A percentile compares a stretch with the other conserved stretches of the same genome.
These are phyloP conservation scores for Tulasnella sp. DNA, from an alignment of 768 basidiomycete genomes.

Conservation along the genomic window DNA sequence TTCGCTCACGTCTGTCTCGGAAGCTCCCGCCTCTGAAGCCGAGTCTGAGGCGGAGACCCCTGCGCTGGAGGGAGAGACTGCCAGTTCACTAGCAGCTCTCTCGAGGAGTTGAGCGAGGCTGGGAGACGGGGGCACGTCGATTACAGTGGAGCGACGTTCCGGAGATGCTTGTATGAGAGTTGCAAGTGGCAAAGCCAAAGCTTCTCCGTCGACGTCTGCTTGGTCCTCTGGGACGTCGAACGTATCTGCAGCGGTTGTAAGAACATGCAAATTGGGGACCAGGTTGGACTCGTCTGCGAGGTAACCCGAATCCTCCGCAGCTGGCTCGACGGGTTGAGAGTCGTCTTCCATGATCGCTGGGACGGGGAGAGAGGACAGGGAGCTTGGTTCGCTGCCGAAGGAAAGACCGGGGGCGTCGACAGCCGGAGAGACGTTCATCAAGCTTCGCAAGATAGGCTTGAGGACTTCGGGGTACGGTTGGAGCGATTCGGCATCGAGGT, in stretches of 20 bases:
- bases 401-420: neutral
- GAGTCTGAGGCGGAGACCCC: neutral
- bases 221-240: neutral
- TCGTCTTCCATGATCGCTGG: neutral
- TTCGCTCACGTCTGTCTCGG: neutral
- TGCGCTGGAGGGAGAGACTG: neutral
- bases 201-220: neutral
- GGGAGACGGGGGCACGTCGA: neutral
- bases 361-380: neutral
- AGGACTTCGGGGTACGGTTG: constrained; percentile 19
- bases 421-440: neutral
- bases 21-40: neutral
- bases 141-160: neutral
- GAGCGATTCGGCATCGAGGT: neutral
- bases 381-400: neutral
- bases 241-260: neutral
- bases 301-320: neutral
- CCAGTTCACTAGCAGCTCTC: neutral
- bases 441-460: constrained; percentile 16
- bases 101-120: neutral
- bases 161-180: neutral
- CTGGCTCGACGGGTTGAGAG: neutral
- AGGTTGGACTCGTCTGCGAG: neutral
- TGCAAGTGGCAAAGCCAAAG: neutral
- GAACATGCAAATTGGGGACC: neutral